Evolutionary conservation across 169 alveolate species (phyloP).

Genomic region (Plasmodium knowlesi): DNA sequence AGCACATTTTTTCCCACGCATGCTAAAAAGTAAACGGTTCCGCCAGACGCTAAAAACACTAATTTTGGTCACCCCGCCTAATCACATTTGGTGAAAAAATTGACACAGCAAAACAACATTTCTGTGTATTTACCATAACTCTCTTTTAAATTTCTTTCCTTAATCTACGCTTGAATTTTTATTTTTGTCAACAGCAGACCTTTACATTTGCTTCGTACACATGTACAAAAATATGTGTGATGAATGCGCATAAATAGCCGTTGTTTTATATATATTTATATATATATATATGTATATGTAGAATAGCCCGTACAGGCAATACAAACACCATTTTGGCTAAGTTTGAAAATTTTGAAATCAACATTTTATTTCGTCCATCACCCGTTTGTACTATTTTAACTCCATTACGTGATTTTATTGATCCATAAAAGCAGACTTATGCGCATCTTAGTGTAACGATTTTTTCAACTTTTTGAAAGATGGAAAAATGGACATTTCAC

Average conservation of each 20-base stretch:
- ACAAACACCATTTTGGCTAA: not conserved
- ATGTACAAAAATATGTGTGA: not conserved
- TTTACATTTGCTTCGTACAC: not conserved
- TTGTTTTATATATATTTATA: not conserved
- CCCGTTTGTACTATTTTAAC: not conserved
- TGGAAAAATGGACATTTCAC: constrained; percentile 1
- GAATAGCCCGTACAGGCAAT: not conserved
- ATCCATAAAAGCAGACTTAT: not conserved
- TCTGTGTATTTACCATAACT: not conserved
- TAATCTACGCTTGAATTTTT: constrained; percentile 11
- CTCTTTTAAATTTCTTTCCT: not conserved
- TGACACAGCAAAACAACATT: not conserved
- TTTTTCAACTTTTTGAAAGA: not conserved
- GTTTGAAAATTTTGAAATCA: not conserved
- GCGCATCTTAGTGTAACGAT: not conserved
- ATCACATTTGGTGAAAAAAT: not conserved
- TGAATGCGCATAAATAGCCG: not conserved
- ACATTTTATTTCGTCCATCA: not conserved
- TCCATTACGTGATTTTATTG: not conserved
- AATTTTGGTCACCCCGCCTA: not conserved
- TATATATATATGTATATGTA: not conserved
- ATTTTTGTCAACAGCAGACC: not conserved
- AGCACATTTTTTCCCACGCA: constrained; percentile 6
- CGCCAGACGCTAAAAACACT: not conserved
- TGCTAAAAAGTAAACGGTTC: not conserved